These are phyloP conservation scores for Telfairia occidentalis DNA, from an alignment of 331 rosid genomes.

Conservation along the genomic window DNA sequence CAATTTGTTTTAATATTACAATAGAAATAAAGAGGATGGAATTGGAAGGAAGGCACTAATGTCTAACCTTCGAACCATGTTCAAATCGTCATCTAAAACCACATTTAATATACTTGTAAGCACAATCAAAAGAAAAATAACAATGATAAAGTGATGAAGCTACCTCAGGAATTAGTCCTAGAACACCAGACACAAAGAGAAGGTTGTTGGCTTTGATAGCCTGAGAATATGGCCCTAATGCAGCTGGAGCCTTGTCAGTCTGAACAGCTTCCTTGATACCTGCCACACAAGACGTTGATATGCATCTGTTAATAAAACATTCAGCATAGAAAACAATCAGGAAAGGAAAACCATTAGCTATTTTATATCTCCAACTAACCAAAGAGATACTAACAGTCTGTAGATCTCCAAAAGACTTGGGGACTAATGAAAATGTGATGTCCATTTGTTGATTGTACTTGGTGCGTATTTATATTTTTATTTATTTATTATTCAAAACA, in stretches of 20 bases:
- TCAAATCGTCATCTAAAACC: neutral
- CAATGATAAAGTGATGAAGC: neutral
- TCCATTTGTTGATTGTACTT: neutral
- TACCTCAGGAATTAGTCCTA: constrained; percentile 81
- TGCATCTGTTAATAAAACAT: neutral
- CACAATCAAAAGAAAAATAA: neutral
- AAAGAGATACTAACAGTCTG: neutral
- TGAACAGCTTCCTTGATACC: constrained; percentile 60
- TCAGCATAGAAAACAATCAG: neutral
- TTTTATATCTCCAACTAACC: no score
- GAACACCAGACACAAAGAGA: constrained; percentile 63
- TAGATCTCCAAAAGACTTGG: neutral
- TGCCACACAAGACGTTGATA: neutral
- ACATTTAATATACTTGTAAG: neutral
- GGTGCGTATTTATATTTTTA: no score
- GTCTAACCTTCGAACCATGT: neutral
- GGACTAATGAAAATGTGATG: no score
- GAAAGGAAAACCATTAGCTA: no score
- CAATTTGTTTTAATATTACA: neutral
- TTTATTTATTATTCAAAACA: no score
- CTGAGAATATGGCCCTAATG: constrained; percentile 83
- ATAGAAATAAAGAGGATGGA: neutral
- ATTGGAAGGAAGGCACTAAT: neutral
- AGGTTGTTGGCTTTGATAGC: constrained; percentile 68
- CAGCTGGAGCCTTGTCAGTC: constrained; percentile 71